phyloP scores from a whole-genome alignment of 2,329 filamentous ascomycete species.

The Cladosporium colombiae region DNA sequence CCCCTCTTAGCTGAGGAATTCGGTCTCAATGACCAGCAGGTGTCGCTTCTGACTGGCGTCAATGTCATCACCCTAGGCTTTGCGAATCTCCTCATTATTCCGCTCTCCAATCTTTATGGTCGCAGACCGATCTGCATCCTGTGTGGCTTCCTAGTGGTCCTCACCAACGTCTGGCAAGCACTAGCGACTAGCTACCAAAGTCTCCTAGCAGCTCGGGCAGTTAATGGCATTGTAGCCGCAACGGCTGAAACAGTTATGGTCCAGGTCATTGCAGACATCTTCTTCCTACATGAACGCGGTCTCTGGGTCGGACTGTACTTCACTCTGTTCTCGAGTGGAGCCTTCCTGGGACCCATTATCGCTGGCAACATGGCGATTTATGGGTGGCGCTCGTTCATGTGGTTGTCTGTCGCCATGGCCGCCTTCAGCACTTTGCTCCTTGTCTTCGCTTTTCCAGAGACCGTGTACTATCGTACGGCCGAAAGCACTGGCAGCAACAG shows the following conservation, averaged over 20 bases:
- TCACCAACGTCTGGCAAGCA: constrained; percentile 49
- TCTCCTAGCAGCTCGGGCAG: constrained; percentile 45
- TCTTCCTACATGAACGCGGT: constrained; percentile 22
- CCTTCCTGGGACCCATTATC: constrained; percentile 49
- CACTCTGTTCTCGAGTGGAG: constrained; percentile 44
- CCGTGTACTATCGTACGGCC: constrained; percentile 40
- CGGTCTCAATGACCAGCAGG: constrained; percentile 43
- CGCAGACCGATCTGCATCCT: constrained; percentile 43
- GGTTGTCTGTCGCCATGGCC: constrained; percentile 45
- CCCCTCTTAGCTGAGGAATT: constrained; percentile 45
- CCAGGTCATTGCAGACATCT: constrained; percentile 47
- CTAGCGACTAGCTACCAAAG: constrained; percentile 45
- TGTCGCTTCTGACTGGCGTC: constrained; percentile 45
- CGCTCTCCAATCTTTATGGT: constrained; percentile 47
- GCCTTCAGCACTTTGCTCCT: constrained; percentile 43
- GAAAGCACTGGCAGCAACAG: no score
- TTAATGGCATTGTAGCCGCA: constrained; percentile 47
- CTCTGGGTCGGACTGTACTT: constrained; percentile 33
- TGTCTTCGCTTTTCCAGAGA: constrained; percentile 46
- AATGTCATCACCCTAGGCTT: constrained; percentile 49
- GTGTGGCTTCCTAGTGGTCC: constrained; percentile 43
- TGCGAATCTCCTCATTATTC: constrained; percentile 49
- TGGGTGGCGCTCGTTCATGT: constrained; percentile 51
- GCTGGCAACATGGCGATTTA: constrained; percentile 44
- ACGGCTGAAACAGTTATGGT: constrained; percentile 47